These are phyloP conservation scores for Yamagishiella unicocca DNA, from an alignment of 139 green algal species.

Conservation along the genomic window DNA sequence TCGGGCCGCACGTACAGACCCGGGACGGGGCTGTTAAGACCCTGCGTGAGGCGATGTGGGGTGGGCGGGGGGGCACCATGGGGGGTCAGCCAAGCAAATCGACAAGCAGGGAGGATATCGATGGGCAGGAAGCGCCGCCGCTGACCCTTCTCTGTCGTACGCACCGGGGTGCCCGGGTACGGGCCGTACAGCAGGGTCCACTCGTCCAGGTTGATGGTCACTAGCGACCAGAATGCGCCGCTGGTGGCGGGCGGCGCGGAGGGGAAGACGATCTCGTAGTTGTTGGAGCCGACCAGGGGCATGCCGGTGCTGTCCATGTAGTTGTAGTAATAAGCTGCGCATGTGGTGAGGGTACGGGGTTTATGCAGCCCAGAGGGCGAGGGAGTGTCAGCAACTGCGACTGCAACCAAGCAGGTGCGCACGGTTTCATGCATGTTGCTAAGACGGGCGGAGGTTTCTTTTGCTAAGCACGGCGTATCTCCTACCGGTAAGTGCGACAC, in stretches of 20 bases:
- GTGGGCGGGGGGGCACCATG: not conserved
- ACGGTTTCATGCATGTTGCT: too few species aligned
- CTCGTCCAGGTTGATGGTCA: not conserved
- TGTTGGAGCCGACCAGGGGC: not conserved
- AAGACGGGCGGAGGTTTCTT: too few species aligned
- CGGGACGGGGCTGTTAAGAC: not conserved
- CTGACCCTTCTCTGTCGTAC: not conserved
- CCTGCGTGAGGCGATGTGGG: not conserved
- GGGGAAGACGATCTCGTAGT: not conserved
- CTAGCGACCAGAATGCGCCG: conserved; percentile 7
- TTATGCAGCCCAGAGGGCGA: too few species aligned
- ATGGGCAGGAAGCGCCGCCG: not conserved
- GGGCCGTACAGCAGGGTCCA: not conserved
- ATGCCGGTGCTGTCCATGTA: not conserved
- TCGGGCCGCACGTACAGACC: not conserved
- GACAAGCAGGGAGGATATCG: not conserved
- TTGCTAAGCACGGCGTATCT: too few species aligned
- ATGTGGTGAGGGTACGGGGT: too few species aligned
- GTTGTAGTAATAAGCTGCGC: conserved; percentile 1
- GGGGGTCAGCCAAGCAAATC: not conserved
- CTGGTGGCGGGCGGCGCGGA: not conserved
- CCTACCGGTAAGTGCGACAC: too few species aligned
- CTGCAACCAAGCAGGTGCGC: too few species aligned
- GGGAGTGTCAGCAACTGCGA: too few species aligned
- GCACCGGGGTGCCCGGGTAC: not conserved